Base-by-base conservation (phyloP, 306 rosid species). In the Fagus sylvatica region DNA sequence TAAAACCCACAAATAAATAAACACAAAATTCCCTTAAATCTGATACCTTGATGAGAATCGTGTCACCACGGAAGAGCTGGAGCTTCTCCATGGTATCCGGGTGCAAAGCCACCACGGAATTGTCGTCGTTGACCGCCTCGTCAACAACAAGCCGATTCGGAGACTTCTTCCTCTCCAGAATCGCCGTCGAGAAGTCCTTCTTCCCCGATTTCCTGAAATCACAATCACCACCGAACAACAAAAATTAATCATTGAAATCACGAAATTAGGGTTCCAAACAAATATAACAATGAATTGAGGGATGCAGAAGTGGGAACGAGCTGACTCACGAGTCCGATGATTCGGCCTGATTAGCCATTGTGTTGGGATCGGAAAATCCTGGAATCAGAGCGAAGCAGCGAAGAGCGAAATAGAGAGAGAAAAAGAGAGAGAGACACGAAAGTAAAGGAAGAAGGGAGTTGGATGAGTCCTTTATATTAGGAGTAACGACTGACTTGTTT, bases 101-200 rank as follows among this genome's bases (percentile, higher is more conserved):
- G 71, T 87, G 85, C 91, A 87, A 43, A 15, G 84, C 6, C 5
- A 87, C 91, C n/a, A 85, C 82, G 3, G 89, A 87, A 82, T 87
- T 87, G 51, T 87, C 91, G 6, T 87, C 88, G 83, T 82, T 78
- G 61, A 80, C 54, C 19, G 87, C 75, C 22, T 69, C 87, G 17
- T 85, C 91, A 0, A 87, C 88, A 5, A 87, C 78, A 1, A 87
- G 85, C 2, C 84, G 62, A 72, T 87, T 87, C 5, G 91, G 91
- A 1, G 87, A 82, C 77, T 78, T 85, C 69, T 87, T 87, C 28
- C 91, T 82, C 84, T 85, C 87, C 49, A 80, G 54, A 82, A 87
- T 85, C 42, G 88, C 91, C 53, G 91, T 85, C 11, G 87, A 84
- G 78, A 53, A 87, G 80, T 87, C 89, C 76, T 85, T 87, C 87